A percentile compares a stretch with the other conserved stretches of the same genome.
Conservation (phyloP, 148 eudicot species). For the Polygonum aviculare region DNA sequence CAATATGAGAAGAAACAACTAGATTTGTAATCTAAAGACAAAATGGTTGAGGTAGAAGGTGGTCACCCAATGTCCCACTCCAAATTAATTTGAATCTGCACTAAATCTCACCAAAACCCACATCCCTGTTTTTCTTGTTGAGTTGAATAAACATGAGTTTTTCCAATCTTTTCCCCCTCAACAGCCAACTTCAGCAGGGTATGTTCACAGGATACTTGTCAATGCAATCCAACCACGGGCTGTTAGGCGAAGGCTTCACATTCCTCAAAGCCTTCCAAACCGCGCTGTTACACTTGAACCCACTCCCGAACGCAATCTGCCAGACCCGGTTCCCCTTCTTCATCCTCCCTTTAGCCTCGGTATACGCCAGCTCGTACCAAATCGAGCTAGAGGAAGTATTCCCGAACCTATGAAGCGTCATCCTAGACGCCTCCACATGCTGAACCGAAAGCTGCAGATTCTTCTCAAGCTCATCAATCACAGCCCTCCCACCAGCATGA, state of each 20-base stretch:
- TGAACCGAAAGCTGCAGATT: slow-evolving; percentile 29
- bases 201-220: slow-evolving; percentile 38
- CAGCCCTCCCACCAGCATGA: slow-evolving; percentile 56
- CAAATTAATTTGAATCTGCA: neutral
- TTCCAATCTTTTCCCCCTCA: neutral
- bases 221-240: slow-evolving; percentile 56
- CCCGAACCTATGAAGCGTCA: slow-evolving; percentile 56
- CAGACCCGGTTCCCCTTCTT: slow-evolving; percentile 40
- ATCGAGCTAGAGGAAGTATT: slow-evolving; percentile 58
- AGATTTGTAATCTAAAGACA: neutral
- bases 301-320: slow-evolving; percentile 62
- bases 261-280: slow-evolving; percentile 44
- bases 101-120: too few species aligned
- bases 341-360: slow-evolving; percentile 59
- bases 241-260: slow-evolving; percentile 38
- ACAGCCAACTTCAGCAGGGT: neutral
- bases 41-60: neutral
- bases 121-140: neutral
- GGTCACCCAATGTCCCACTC: neutral
- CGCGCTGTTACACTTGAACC: slow-evolving; percentile 58
- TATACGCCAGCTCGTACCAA: slow-evolving; percentile 52
- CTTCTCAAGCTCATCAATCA: slow-evolving; percentile 54
- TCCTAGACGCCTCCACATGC: slow-evolving; percentile 52
- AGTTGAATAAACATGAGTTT: neutral
- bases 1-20: neutral